A percentile compares a stretch with the other conserved stretches of the same genome.
These are phyloP conservation scores for Candida mattraensis DNA, from an alignment of 805 yeast genomes.

Conservation along the genomic window DNA sequence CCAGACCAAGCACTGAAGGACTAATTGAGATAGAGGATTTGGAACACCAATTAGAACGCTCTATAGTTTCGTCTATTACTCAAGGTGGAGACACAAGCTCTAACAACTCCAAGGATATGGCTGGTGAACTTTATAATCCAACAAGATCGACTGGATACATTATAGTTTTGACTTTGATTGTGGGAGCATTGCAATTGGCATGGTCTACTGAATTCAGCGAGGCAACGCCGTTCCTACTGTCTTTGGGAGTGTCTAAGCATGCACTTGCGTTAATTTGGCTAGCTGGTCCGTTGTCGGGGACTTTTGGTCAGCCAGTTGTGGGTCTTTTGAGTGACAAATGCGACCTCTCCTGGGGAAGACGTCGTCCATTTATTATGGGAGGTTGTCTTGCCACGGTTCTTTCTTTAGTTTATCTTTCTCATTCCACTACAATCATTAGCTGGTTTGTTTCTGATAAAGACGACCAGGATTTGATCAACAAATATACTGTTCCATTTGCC, in stretches of 20 bases:
- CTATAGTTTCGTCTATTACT: slow-evolving; percentile 2
- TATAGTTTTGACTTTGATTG: slow-evolving; percentile 43
- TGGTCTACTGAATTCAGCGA: slow-evolving; percentile 69
- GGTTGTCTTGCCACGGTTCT: slow-evolving; percentile 49
- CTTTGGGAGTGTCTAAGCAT: slow-evolving; percentile 60
- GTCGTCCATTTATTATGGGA: slow-evolving; percentile 57
- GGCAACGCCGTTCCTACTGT: slow-evolving; percentile 60
- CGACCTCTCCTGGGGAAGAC: slow-evolving; percentile 44
- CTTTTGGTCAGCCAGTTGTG: slow-evolving; percentile 62
- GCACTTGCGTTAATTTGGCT: slow-evolving; percentile 60
- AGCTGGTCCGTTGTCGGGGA: slow-evolving; percentile 65
- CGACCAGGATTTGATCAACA: slow-evolving; percentile 28
- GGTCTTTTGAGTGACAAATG: slow-evolving; percentile 59
- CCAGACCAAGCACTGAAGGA: slow-evolving; percentile 6
- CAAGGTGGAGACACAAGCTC: slow-evolving; percentile 1
- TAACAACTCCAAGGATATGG: slow-evolving; percentile 20
- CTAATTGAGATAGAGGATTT: too few species aligned
- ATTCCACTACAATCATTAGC: slow-evolving; percentile 43
- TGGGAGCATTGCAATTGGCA: slow-evolving; percentile 62
- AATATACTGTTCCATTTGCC: slow-evolving; percentile 47
- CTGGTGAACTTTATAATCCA: slow-evolving; percentile 36
- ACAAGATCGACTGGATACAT: slow-evolving; percentile 45
- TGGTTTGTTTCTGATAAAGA: slow-evolving; percentile 28
- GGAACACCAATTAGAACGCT: slow-evolving; percentile 1
- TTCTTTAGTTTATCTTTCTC: slow-evolving; percentile 45